Conservation (phyloP, 495 filamentous ascomycete species). For the Trichoderma erinaceum region DNA sequence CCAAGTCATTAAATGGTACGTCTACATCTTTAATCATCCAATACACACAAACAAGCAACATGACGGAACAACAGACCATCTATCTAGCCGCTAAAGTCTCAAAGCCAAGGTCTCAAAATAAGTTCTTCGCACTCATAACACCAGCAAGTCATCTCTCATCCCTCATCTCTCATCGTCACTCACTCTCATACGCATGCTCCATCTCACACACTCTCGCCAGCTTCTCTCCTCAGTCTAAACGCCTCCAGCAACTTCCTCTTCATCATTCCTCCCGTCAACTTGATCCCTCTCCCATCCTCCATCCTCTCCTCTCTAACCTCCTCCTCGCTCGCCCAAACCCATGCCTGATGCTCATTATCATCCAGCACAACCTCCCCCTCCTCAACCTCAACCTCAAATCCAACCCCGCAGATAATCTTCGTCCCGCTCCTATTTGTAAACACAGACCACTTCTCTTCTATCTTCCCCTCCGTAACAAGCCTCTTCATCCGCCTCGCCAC, state of each 20-base stretch:
- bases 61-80: no score
- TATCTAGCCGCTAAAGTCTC: no score
- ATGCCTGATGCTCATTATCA: constrained; percentile 39
- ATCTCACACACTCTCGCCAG: background rate
- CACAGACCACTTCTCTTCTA: constrained; percentile 17
- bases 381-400: constrained; percentile 36
- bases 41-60: no score
- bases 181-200: background rate
- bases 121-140: background rate
- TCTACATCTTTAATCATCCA: no score
- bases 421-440: constrained; percentile 36
- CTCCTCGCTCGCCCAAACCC: constrained; percentile 40
- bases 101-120: no score
- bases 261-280: constrained; percentile 30
- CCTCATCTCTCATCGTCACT: background rate
- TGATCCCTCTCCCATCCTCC: constrained; percentile 25
- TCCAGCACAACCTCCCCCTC: constrained; percentile 30
- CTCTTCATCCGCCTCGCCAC: constrained; percentile 30
- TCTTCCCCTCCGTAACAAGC: constrained; percentile 27
- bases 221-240: constrained; percentile 27
- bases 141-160: background rate
- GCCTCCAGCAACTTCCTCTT: constrained; percentile 24
- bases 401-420: constrained; percentile 29
- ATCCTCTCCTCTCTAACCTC: constrained; percentile 29
- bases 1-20: no score